Evolutionary conservation across 768 basidiomycete genomes (phyloP), one percentile per base, ranked within the genome.

Genomic region (Chalciporus pseudorubinellus): DNA sequence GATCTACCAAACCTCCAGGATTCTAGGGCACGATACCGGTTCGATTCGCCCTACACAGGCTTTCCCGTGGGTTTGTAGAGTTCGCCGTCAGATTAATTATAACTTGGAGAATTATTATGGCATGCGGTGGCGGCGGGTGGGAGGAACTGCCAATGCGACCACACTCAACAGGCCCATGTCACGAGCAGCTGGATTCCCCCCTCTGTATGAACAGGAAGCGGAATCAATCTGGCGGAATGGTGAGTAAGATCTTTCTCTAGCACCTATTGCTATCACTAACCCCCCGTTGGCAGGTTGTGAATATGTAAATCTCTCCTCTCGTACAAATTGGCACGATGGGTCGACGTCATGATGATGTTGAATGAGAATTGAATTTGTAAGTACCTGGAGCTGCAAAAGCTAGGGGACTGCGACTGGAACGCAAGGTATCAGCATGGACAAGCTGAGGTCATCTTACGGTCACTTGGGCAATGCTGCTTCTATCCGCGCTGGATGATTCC

Each of bases 111-210:
- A 12, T 31, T 11, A 14, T 11, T 31, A 29, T 40, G 43, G 28
- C 12, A 9, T 60, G 64, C 62, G 62, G 64, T 64, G 62, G 62
- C 62, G 41, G 33, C 62, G 62, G 62, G 53, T 42, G 47, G 46
- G 58, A 50, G 56, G 62, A 60, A 63, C 16, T n/a, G n/a, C 34
- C 34, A n/a, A 8, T 8, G 31, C 13, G 13, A 36, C 5, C 34
- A 36, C 9, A 7, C 31, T 11, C 10, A 4, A 12, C 10, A 31
- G 13, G 12, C 31, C 31, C 10, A 11, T 31, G 31, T 14, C 2
- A 11, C 4, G 13, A n/a, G 34, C 7, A n/a, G 33, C 33, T 26
- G 34, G 26, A 51, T 46, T 61, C 42, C 60, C 13, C 48, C 38
- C 13, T 26, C 38, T 22, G 38, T 36, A 7, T 10, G 34, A 14